A percentile compares a stretch with the other conserved stretches of the same genome.
Conservation (phyloP, 2,329 filamentous ascomycete genomes). For the Coleophoma eucalyptorum region DNA sequence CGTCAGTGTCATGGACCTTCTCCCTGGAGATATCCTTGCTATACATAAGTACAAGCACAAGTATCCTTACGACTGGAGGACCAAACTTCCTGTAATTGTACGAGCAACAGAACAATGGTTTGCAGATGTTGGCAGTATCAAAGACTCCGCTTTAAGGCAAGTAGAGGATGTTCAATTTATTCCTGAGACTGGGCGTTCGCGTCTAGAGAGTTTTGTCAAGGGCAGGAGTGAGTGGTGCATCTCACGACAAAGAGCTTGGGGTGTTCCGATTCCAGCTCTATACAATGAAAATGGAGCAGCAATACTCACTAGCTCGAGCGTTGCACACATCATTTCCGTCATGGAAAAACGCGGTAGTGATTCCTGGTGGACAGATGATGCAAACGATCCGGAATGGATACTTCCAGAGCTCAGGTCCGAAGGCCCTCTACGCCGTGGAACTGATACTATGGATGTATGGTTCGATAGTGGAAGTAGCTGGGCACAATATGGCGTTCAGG, state of each 20-base stretch:
- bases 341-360: constrained; percentile 79
- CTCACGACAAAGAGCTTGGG: constrained; percentile 92
- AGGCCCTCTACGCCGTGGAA: constrained; percentile 66
- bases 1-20: constrained; percentile 63
- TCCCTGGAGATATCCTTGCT: constrained; percentile 62
- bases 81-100: constrained; percentile 87
- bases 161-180: constrained; percentile 74
- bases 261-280: constrained; percentile 89
- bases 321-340: constrained; percentile 79
- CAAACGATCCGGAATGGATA: constrained; percentile 75
- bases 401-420: constrained; percentile 50
- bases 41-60: constrained; percentile 78
- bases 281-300: constrained; percentile 72
- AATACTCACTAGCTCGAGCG: constrained; percentile 73
- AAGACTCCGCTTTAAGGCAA: constrained; percentile 65
- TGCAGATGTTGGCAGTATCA: constrained; percentile 83
- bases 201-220: constrained; percentile 81
- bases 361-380: constrained; percentile 87
- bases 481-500: constrained; percentile 56
- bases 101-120: constrained; percentile 98
- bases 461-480: constrained; percentile 98
- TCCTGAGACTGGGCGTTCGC: constrained; percentile 67
- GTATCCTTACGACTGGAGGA: constrained; percentile 97
- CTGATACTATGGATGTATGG: constrained; percentile 99
- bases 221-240: constrained; percentile 97